phyloP scores from a whole-genome alignment of 139 green algal species.

The Picochlorum sp. region DNA sequence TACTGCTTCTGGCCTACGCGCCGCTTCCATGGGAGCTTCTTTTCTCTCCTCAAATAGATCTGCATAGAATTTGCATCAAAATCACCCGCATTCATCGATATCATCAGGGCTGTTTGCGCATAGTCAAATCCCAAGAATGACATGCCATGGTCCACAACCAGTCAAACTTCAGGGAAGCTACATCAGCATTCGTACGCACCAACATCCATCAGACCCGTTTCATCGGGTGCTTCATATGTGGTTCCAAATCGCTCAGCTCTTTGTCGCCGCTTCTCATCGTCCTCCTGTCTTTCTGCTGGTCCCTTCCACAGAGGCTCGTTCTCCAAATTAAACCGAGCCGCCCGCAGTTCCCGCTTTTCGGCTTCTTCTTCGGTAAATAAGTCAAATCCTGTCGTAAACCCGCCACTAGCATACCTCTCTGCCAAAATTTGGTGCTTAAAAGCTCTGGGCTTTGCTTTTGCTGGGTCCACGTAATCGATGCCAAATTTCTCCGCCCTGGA shows the following conservation, averaged over 20 bases:
- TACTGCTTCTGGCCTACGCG: constrained; percentile 39
- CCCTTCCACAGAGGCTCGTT: constrained; percentile 7
- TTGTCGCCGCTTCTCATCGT: constrained; percentile 32
- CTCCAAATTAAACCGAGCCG: constrained; percentile 35
- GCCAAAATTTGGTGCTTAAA: constrained; percentile 21
- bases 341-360: constrained; percentile 38
- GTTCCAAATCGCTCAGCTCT: constrained; percentile 56
- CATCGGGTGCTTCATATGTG: constrained; percentile 35
- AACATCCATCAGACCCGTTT: constrained; percentile 47
- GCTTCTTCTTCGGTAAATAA: constrained; percentile 60
- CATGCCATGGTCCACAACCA: background rate
- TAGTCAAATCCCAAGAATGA: background rate
- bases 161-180: background rate
- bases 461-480: constrained; percentile 37
- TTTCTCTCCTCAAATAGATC: constrained; percentile 43
- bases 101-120: no score
- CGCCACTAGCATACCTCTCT: constrained; percentile 21
- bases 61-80: no score
- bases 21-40: constrained; percentile 25
- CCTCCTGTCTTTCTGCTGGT: constrained; percentile 11
- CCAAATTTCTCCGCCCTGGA: constrained; percentile 54
- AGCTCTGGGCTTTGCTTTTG: constrained; percentile 16
- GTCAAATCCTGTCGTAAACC: constrained; percentile 62
- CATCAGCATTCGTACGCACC: no score
- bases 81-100: background rate